phyloP scores from a whole-genome alignment of 352 stramenopile genomes.

The Phytopythium vexans region DNA sequence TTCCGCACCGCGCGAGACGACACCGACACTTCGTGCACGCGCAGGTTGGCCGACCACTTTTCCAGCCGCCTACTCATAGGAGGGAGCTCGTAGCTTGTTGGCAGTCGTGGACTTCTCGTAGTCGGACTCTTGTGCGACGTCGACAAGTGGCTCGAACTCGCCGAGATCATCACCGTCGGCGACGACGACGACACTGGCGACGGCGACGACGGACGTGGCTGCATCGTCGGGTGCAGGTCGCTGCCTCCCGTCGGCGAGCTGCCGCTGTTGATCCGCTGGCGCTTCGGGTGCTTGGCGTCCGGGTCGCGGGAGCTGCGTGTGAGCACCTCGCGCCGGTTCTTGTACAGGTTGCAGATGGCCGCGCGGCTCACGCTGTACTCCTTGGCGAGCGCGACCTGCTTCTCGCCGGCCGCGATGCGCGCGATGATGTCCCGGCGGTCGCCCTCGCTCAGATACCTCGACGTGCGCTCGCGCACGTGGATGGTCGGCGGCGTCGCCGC shows the following conservation, averaged over 20 bases:
- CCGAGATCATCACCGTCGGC: no score
- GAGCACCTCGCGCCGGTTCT: constrained; percentile 46
- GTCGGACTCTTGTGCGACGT: constrained; percentile 1
- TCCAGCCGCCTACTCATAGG: background rate
- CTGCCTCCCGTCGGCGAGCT: background rate
- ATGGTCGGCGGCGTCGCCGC: background rate
- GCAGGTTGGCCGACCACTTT: constrained; percentile 11
- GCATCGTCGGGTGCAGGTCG: background rate
- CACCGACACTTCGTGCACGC: constrained; percentile 21
- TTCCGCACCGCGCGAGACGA: constrained; percentile 23
- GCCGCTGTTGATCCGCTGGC: constrained; percentile 2
- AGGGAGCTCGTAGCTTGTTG: background rate
- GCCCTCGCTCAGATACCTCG: constrained; percentile 38
- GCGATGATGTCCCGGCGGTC: constrained; percentile 45
- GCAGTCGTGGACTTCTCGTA: background rate
- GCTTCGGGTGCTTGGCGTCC: constrained; percentile 18
- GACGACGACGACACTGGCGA: background rate
- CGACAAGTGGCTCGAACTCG: no score
- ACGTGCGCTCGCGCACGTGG: constrained; percentile 33
- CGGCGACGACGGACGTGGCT: background rate
- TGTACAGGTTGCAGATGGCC: constrained; percentile 57
- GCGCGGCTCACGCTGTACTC: constrained; percentile 47
- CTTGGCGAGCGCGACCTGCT: constrained; percentile 41
- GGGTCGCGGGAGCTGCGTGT: constrained; percentile 25
- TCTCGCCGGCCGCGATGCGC: constrained; percentile 41